Percentiles rank a stretch among this genome's conserved stretches.
phyloP scores from a whole-genome alignment of 78 protist genomes.

The Guillardia theta region DNA sequence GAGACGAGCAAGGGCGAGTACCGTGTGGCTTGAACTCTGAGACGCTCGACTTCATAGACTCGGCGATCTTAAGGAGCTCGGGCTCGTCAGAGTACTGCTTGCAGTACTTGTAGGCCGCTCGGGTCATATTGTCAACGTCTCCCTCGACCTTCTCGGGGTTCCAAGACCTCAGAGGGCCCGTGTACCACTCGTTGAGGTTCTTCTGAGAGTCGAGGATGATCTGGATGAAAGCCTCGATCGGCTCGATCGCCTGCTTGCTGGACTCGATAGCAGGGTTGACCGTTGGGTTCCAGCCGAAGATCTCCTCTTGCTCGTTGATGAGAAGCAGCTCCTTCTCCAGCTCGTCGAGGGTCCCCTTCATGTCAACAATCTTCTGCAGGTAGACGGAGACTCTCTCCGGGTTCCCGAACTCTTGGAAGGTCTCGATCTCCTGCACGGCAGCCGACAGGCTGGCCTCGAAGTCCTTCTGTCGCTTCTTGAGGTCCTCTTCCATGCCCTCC shows the following conservation, averaged over 20 bases:
- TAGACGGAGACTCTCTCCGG: neutral
- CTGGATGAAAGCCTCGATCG: neutral
- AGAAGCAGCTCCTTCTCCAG: neutral
- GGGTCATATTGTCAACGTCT: neutral
- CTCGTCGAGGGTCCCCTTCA: neutral
- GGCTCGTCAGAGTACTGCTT: neutral
- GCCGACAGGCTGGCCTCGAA: neutral
- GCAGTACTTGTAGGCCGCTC: neutral
- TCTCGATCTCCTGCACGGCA: neutral
- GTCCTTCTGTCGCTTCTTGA: neutral
- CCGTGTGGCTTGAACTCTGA: neutral
- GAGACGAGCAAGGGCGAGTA: neutral
- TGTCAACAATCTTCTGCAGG: neutral
- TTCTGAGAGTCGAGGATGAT: neutral
- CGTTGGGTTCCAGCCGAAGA: neutral
- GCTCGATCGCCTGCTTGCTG: neutral
- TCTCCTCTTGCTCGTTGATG: neutral
- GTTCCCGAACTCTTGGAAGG: neutral
- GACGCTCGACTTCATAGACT: neutral
- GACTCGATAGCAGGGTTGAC: neutral
- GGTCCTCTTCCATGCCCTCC: slow-evolving; percentile 43
- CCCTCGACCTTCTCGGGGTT: slow-evolving; percentile 7
- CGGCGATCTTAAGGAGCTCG: neutral
- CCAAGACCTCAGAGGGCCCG: neutral
- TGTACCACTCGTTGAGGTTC: neutral